Evolutionary conservation across 2,329 filamentous ascomycete species (phyloP), one percentile per base, ranked within the genome.

Genomic region (Ophiostoma populinum): DNA sequence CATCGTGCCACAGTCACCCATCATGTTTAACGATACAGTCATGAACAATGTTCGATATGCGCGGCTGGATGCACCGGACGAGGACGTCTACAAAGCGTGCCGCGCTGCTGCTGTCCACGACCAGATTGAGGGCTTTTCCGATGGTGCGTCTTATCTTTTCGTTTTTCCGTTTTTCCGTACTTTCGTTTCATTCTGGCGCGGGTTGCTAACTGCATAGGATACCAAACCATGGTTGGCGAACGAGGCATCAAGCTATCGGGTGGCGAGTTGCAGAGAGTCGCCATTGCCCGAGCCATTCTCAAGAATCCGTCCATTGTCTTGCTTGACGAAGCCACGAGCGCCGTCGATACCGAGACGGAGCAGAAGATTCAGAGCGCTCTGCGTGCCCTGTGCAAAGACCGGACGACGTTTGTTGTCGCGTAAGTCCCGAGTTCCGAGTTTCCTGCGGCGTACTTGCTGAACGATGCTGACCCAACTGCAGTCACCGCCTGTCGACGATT

Each of bases 311-410:
- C 80, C 37, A 74, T 86, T 40, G 70, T 87, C 8, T 63, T 87
- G 25, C 63, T 87, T 1, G 80, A 87, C 43, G 80, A 86, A 52
- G 75, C 80, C 1, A 85, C 82, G 4, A 82, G 77, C 24, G 75
- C 80, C 6, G 74, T 87, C 39, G 74, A 82, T 41, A 75, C 75
- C 0, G 69, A 75, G 22, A 78, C 72, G 2, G 74, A 79, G 50
- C 67, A 71, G 37, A 67, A 71, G 43, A 78, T 78, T 30, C 74
- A 78, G 45, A 58, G 66, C 21, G 74, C 73, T 0, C 63, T 79
- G 35, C 57, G 57, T 38, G 59, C 58, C 33, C 57, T 77, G 7
- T 74, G 70, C 41, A 56, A 65, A 39, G 68, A 65, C 2, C 67
- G 73, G 17, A 79, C 74, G 2, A 78, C 72, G 0, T 75, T 78